phyloP scores from a whole-genome alignment of 352 stramenopile species.

The Hyaloperonospora brassicae region DNA sequence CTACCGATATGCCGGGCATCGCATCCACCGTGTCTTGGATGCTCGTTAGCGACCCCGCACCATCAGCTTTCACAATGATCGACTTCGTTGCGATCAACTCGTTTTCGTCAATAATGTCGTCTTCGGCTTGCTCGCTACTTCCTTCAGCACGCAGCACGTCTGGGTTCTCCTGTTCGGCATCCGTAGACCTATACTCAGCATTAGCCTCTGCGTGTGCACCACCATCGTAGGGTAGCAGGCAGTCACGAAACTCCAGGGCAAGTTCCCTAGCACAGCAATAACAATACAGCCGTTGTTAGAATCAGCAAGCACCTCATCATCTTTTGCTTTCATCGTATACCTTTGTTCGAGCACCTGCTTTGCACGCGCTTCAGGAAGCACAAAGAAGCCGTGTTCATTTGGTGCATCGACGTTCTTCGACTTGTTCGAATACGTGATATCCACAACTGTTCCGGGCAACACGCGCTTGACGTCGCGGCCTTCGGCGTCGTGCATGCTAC shows the following conservation, averaged over 20 bases:
- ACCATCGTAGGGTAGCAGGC: slow-evolving; percentile 31
- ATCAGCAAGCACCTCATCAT: background rate
- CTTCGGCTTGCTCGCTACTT: slow-evolving; percentile 12
- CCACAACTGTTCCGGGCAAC: slow-evolving; percentile 60
- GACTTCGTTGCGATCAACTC: slow-evolving; percentile 43
- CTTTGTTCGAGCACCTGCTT: slow-evolving; percentile 71
- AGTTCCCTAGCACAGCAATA: slow-evolving; percentile 38
- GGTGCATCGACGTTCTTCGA: slow-evolving; percentile 77
- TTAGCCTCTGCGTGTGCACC: slow-evolving; percentile 3
- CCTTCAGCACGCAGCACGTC: slow-evolving; percentile 10
- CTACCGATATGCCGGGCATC: slow-evolving; percentile 50
- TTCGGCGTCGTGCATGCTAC: slow-evolving; percentile 49
- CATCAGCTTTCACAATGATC: slow-evolving; percentile 78
- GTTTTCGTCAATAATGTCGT: slow-evolving; percentile 27
- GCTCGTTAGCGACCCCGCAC: slow-evolving; percentile 66
- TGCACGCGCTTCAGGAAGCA: slow-evolving; percentile 44
- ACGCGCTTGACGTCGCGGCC: slow-evolving; percentile 44
- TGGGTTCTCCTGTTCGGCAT: slow-evolving; percentile 1
- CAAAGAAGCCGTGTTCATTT: slow-evolving; percentile 77
- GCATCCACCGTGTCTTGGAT: slow-evolving; percentile 81
- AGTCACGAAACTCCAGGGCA: slow-evolving; percentile 62
- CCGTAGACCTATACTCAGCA: slow-evolving; percentile 15
- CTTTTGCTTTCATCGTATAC: slow-evolving; percentile 17
- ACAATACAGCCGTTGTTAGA: slow-evolving; percentile 2
- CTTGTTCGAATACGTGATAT: slow-evolving; percentile 77